Evolutionary conservation across 305 asterid species (phyloP).

Genomic region (Plantago lanceolata): DNA sequence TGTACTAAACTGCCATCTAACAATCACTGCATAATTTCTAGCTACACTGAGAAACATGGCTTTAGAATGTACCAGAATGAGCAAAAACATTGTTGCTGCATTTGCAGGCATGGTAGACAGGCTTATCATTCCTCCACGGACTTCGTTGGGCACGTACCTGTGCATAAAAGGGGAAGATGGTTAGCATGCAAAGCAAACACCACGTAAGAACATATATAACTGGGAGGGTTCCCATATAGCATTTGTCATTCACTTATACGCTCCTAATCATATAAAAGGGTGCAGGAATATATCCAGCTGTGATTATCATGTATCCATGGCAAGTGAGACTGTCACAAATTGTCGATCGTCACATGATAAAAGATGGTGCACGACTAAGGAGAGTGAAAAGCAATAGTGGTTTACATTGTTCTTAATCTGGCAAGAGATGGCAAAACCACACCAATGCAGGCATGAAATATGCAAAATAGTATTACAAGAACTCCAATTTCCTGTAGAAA

Average conservation of each 20-base stretch:
- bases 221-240: neutral
- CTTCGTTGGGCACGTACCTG: slow-evolving; percentile 89
- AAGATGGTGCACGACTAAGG: neutral
- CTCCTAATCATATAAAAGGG: neutral
- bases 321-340: neutral
- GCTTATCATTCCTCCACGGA: slow-evolving; percentile 90
- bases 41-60: slow-evolving; percentile 14
- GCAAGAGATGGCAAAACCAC: slow-evolving; percentile 81
- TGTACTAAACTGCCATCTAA: neutral
- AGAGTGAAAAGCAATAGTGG: slow-evolving; percentile 6
- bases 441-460: slow-evolving; percentile 68
- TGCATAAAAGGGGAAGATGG: slow-evolving; percentile 10
- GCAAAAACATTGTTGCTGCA: slow-evolving; percentile 48
- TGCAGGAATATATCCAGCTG: too few species aligned
- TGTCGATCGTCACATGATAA: neutral
- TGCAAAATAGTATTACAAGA: slow-evolving; percentile 64
- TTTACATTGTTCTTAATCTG: slow-evolving; percentile 82
- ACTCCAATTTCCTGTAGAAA: slow-evolving; percentile 65
- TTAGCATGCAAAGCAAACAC: neutral
- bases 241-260: neutral
- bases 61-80: slow-evolving; percentile 53
- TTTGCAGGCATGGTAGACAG: slow-evolving; percentile 64
- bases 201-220: neutral
- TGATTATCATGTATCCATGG: neutral
- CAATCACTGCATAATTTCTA: neutral